Evolutionary conservation across 257 asterid species (phyloP).

Genomic region (Salvia hispanica): DNA sequence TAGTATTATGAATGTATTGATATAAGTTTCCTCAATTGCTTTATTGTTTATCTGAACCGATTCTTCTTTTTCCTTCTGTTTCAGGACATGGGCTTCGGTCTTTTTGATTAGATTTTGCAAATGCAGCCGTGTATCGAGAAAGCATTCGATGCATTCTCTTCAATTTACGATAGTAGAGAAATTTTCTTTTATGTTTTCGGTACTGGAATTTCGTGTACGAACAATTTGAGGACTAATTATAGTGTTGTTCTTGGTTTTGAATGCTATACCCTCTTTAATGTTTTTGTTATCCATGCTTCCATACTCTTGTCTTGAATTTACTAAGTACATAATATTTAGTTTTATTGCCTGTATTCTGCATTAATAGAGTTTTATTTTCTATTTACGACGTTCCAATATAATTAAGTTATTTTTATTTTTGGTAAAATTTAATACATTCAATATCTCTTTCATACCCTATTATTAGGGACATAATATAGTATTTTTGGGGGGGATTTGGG

Average conservation of each 20-base stretch:
- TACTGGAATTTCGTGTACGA: conserved; percentile 34
- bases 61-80: background rate
- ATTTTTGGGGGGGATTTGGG: too few species aligned
- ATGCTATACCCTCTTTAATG: background rate
- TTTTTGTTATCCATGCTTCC: background rate
- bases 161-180: background rate
- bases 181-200: conserved; percentile 25
- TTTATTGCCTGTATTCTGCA: too few species aligned
- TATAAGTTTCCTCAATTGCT: background rate
- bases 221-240: background rate
- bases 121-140: too few species aligned
- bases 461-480: too few species aligned
- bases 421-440: too few species aligned
- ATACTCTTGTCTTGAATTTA: too few species aligned
- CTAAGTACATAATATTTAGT: too few species aligned
- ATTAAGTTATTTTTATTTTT: too few species aligned
- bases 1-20: background rate
- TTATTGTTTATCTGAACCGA: background rate
- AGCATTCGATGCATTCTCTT: too few species aligned
- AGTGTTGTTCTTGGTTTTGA: conserved; percentile 17
- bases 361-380: too few species aligned
- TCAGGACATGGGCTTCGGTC: conserved; percentile 71
- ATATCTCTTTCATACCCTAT: too few species aligned
- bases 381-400: too few species aligned
- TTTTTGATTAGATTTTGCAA: conserved; percentile 41